Conservation (phyloP, 257 asterid genomes). For the Plectranthus barbatus region DNA sequence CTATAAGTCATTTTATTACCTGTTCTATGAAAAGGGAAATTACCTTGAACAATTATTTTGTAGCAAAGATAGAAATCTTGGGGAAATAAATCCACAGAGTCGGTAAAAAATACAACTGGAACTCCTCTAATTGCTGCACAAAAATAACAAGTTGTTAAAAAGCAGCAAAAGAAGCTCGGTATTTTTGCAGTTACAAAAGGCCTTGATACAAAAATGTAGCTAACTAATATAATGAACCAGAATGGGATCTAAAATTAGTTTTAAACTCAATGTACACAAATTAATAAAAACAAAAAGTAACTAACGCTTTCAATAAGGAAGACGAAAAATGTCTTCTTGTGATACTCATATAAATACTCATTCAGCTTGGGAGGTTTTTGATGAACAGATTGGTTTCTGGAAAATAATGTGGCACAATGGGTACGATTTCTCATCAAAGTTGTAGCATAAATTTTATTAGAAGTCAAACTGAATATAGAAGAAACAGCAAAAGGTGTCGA, state of each 20-base stretch:
- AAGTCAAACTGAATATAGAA: background rate
- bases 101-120: slow-evolving; percentile 64
- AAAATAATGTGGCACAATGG: background rate
- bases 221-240: background rate
- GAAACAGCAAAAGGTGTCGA: background rate
- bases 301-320: background rate
- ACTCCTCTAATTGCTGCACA: slow-evolving; percentile 70
- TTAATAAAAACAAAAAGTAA: background rate
- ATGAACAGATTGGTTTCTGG: background rate
- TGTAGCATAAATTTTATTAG: background rate
- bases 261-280: background rate
- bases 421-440: background rate
- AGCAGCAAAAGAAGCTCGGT: background rate
- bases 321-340: background rate
- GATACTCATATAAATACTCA: background rate
- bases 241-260: background rate
- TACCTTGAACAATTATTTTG: slow-evolving; percentile 66
- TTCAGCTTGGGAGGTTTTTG: background rate
- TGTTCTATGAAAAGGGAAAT: background rate
- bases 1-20: slow-evolving; percentile 10
- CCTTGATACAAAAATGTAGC: background rate
- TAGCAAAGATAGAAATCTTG: slow-evolving; percentile 51
- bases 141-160: slow-evolving; percentile 15
- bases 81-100: slow-evolving; percentile 31
- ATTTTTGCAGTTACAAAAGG: background rate